Base-by-base conservation (phyloP, 2,329 filamentous ascomycete species). In the Talaromyces marneffei region DNA sequence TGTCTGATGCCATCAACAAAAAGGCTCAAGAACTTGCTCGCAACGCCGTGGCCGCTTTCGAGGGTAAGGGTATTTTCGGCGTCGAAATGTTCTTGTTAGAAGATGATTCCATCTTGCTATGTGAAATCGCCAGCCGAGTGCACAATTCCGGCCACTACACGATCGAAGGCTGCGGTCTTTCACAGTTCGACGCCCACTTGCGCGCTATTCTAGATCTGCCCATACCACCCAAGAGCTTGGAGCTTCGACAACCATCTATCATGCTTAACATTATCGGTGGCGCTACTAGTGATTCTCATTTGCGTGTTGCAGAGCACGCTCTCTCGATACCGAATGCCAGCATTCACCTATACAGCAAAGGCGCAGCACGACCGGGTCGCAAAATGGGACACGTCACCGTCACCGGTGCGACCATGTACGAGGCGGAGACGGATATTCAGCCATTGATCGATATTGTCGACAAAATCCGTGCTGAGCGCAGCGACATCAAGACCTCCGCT, bases 61-160 rank as follows among this genome's bases (percentile, higher is more conserved):
- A 87, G 79, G 94, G 94, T 57, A 88, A 94, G 64, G 94, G 94
- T 65, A 90, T 96, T 33, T 99, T 97, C 75, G 94, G 93, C 0
- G 93, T 97, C 0, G 94, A 99, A 77, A 90, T 97, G 86, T 99
- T 99, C 77, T 77, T 97, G 3, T 83, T 92, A 10, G 78, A 86
- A 54, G 86, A 94, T 68, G 85, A 86, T 78, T 78, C 74, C 62
- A 81, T 96, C 1, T 77, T 95, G 62, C 83, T 97, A 68, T 96
- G 96, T 74, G 92, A 96, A 76, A 88, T 95, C 65, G 91, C 91
- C 0, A 91, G 90, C 12, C 83, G 91, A 40, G 84, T 85, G 56
- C 92, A 97, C 77, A 97, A 97, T 78, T 95, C 91, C 0, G 94
- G 94, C 0, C 94, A 97, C 76, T 93, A 92, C 77, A 96, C 90